These are phyloP conservation scores for Talaromyces adpressus DNA, from an alignment of 495 filamentous ascomycete genomes.

Conservation along the genomic window DNA sequence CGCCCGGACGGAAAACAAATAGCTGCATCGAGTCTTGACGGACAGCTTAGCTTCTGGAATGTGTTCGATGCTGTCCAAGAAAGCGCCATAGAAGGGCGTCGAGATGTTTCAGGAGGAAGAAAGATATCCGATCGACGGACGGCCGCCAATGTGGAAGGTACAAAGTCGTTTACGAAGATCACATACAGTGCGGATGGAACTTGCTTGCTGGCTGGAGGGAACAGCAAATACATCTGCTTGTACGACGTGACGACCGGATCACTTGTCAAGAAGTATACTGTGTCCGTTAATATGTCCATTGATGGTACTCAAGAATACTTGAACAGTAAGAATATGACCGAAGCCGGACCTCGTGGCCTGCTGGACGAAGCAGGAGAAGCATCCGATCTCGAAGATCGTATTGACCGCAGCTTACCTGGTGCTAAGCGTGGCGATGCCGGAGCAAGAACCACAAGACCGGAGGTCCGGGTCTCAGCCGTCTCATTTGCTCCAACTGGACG, in stretches of 20 bases:
- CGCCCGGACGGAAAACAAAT: constrained; percentile 86
- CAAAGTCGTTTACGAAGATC: constrained; percentile 82
- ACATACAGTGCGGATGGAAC: constrained; percentile 86
- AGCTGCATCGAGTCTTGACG: constrained; percentile 87
- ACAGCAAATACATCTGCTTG: constrained; percentile 95
- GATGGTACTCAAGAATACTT: constrained; percentile 96
- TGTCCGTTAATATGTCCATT: constrained; percentile 86
- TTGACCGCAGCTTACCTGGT: constrained; percentile 81
- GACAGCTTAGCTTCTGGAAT: constrained; percentile 92
- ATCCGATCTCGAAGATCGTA: constrained; percentile 79
- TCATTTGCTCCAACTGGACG: constrained; percentile 84
- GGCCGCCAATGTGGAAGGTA: constrained; percentile 82
- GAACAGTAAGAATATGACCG: constrained; percentile 83
- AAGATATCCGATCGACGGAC: constrained; percentile 80
- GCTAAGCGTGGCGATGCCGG: constrained; percentile 79
- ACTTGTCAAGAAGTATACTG: constrained; percentile 88
- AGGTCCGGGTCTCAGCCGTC: constrained; percentile 78
- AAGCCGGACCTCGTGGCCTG: constrained; percentile 76
- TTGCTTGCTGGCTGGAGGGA: constrained; percentile 83
- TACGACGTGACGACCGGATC: constrained; percentile 86
- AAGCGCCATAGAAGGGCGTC: constrained; percentile 73
- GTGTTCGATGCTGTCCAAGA: constrained; percentile 79
- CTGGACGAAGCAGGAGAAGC: constrained; percentile 83
- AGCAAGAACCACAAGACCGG: constrained; percentile 63
- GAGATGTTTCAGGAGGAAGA: constrained; percentile 88